Evolutionary conservation across 208 protist species (phyloP).

Genomic region (Trichomonas gallinae): DNA sequence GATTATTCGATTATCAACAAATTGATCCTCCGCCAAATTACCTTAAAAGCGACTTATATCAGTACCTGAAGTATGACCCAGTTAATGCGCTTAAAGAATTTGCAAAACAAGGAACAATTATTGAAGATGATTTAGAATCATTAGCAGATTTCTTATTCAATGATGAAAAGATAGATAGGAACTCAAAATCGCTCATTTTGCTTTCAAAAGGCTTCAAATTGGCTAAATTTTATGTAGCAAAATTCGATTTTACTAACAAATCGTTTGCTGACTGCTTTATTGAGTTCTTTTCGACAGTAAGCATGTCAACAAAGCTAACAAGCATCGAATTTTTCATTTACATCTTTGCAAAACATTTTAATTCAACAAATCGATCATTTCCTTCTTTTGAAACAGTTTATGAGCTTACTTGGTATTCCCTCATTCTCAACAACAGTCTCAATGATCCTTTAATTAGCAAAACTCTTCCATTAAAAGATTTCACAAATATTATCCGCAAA

Average conservation of each 20-base stretch:
- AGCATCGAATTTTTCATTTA: not conserved
- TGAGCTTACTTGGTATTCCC: not conserved
- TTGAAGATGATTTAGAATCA: not conserved
- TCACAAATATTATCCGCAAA: not conserved
- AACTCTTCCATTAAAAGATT: not conserved
- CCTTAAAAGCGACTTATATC: not conserved
- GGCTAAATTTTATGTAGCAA: not conserved
- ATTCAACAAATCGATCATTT: not conserved
- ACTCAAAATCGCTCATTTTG: not conserved
- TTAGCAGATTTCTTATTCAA: not conserved
- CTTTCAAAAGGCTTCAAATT: not conserved
- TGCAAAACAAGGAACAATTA: not conserved
- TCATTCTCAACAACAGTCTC: not conserved
- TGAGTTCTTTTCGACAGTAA: not conserved
- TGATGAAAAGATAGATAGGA: not conserved
- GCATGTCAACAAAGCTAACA: not conserved
- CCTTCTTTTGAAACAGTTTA: not conserved
- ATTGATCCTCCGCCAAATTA: not conserved
- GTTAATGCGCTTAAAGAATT: not conserved
- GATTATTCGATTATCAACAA: not conserved
- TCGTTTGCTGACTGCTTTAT: not conserved
- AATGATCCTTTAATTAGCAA: not conserved
- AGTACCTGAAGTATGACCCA: not conserved
- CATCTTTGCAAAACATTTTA: not conserved
- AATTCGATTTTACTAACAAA: not conserved